These are phyloP conservation scores for Ceratocystis ficicola DNA, from an alignment of 2,329 filamentous ascomycete genomes.

Conservation along the genomic window DNA sequence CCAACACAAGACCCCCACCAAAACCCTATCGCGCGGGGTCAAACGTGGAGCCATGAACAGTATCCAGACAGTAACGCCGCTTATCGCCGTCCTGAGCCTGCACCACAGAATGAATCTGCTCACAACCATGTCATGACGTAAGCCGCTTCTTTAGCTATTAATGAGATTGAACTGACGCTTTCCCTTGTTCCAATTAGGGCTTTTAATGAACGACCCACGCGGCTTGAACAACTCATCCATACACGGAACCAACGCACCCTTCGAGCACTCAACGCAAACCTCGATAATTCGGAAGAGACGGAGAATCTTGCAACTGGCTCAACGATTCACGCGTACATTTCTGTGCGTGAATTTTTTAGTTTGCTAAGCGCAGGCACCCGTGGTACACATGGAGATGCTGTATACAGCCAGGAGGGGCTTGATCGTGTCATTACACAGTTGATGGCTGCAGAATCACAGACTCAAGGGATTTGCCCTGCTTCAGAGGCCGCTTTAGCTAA, in stretches of 20 bases:
- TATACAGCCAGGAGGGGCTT: slow-evolving; percentile 80
- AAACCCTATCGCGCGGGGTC: not conserved
- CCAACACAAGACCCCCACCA: not conserved
- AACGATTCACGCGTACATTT: not conserved
- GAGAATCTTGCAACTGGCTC: not conserved
- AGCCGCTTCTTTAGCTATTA: not conserved
- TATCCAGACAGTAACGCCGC: not conserved
- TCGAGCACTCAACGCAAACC: not conserved
- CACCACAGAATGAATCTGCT: not conserved
- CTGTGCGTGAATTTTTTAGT: not conserved
- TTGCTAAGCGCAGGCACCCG: not conserved
- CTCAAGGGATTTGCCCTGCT: slow-evolving; percentile 72
- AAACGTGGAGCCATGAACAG: not conserved
- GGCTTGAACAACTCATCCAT: not conserved
- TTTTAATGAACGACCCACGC: not conserved
- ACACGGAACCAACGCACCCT: not conserved
- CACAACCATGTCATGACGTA: not conserved
- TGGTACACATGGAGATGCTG: slow-evolving; percentile 55
- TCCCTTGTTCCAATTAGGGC: not conserved
- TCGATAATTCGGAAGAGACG: not conserved
- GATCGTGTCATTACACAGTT: slow-evolving; percentile 78
- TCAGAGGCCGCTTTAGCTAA: slow-evolving; percentile 59
- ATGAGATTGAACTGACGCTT: slow-evolving; percentile 2
- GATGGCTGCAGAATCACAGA: slow-evolving; percentile 69
- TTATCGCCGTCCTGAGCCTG: not conserved